Base-by-base conservation (phyloP, 768 basidiomycete genomes). In the Russula lepida region DNA sequence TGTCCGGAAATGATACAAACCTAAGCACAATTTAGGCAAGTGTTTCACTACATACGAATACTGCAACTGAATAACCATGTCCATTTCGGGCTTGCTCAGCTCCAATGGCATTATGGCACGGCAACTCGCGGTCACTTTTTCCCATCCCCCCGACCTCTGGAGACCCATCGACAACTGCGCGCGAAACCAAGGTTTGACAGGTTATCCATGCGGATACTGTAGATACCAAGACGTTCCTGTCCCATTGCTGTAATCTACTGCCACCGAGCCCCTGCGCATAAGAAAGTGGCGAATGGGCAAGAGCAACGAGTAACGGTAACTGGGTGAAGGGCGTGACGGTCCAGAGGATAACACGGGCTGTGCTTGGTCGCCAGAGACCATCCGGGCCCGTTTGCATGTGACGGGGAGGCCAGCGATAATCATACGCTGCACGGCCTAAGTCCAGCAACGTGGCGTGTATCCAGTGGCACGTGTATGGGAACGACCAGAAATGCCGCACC, bases 21-120 rank as follows among this genome's bases (percentile, higher is more conserved):
- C 39, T n/a, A 43, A 8, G 25, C 13, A 43, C 60, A 32, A 12
- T 56, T 55, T n/a, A 30, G 56, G 60, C 30, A 57, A 13, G n/a
- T 28, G 21, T 37, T 28, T 51, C 41, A 43, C 60, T 62, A 28
- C 28, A 61, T 46, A 51, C 19, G 25, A 50, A 51, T 35, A 51
- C 25, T 39, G 11, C 50, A 21, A 43, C n/a, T 43, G n/a, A 21
- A 44, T 44, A 21, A 9, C 21, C 2, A 21, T 44, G 3, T 23
- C 56, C 52, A 52, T 58, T 58, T 54, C 51, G 5, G 56, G 61
- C 43, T 12, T 25, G 15, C 30, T 62, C 56, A 53, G 56, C 61
- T 23, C 56, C 39, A 52, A 47, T 32, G 30, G 37, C 33, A 23
- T 47, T 46, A 47, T 32, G 30, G 37, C 33, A 23, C 60, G 60